Evolutionary conservation across 495 filamentous ascomycete species (phyloP).

Genomic region (Glutinoglossum americanum): DNA sequence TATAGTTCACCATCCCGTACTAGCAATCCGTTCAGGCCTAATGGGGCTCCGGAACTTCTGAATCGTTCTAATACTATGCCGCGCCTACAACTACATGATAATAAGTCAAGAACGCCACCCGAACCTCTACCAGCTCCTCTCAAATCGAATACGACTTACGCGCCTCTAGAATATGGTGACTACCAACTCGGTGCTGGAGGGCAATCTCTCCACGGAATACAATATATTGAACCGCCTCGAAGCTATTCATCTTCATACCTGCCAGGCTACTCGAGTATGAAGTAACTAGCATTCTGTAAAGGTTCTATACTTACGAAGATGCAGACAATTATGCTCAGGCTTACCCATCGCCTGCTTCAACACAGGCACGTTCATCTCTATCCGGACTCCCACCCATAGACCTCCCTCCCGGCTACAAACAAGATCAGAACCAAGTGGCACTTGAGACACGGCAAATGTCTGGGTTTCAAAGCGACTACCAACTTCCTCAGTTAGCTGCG

Average conservation of each 20-base stretch:
- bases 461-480: conserved; percentile 30
- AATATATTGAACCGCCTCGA: neutral
- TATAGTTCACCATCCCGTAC: conserved; percentile 20
- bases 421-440: conserved; percentile 18
- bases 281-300: neutral
- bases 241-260: neutral
- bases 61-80: conserved; percentile 26
- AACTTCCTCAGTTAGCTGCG: conserved; percentile 16
- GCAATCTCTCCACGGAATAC: conserved; percentile 16
- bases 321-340: neutral
- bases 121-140: conserved; percentile 37
- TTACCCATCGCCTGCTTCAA: neutral
- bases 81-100: conserved; percentile 36
- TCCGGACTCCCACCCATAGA: neutral
- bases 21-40: conserved; percentile 32
- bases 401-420: conserved; percentile 9
- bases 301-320: neutral
- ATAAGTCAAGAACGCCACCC: conserved; percentile 33
- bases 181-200: conserved; percentile 25
- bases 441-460: conserved; percentile 23
- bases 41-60: conserved; percentile 25
- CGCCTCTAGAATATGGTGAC: conserved; percentile 27
- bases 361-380: neutral
- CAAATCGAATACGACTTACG: conserved; percentile 36
- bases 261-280: neutral